Conservation (phyloP, 768 basidiomycete genomes). For the Tylopilus sp. region DNA sequence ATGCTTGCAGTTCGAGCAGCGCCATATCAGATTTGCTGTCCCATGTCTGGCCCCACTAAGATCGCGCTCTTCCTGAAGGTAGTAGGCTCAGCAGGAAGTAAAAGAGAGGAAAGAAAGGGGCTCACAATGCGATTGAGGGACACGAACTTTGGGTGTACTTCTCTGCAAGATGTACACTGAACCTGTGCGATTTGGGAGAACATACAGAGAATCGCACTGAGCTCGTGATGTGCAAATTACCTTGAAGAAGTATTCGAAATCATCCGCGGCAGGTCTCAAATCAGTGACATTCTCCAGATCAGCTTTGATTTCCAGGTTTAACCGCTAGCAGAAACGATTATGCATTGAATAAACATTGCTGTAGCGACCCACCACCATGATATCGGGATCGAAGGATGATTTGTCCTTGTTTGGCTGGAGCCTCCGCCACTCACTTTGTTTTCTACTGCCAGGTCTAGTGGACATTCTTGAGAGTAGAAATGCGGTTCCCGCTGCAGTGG, state of each 20-base stretch:
- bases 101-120: not conserved
- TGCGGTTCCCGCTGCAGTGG: constrained; percentile 21
- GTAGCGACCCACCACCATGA: constrained; percentile 51
- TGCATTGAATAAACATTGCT: not conserved
- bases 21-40: constrained; percentile 81
- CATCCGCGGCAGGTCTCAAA: constrained; percentile 58
- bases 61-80: constrained; percentile 58
- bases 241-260: constrained; percentile 81
- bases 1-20: constrained; percentile 71
- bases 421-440: not conserved
- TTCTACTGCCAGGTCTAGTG: no score
- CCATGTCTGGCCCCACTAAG: constrained; percentile 64
- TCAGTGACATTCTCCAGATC: constrained; percentile 77
- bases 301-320: constrained; percentile 70
- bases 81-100: constrained; percentile 1
- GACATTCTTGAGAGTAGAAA: no score
- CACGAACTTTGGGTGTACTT: constrained; percentile 69
- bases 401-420: constrained; percentile 26
- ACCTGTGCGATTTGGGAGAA: constrained; percentile 43
- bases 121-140: constrained; percentile 66
- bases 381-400: constrained; percentile 3
- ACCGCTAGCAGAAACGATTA: constrained; percentile 36
- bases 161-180: constrained; percentile 76
- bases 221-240: constrained; percentile 33
- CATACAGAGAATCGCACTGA: no score